Conservation (phyloP, 441 rosid genomes). For the Macaranga tanarius region DNA sequence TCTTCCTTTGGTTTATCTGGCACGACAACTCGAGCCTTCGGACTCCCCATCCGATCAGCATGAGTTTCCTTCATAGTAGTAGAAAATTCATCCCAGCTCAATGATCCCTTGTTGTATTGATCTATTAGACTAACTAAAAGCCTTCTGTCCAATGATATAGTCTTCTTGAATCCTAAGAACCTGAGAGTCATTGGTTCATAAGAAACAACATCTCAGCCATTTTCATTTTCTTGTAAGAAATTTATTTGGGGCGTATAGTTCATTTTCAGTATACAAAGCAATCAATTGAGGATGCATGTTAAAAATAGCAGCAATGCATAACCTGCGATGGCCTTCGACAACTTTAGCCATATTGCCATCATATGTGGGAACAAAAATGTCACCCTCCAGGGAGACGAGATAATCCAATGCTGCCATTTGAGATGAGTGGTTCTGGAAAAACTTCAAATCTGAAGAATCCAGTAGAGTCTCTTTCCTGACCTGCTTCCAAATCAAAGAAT, state of each 20-base stretch:
- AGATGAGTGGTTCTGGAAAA: constrained; percentile 79
- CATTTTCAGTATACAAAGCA: neutral
- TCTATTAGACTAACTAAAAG: constrained; percentile 68
- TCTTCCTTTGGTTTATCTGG: constrained; percentile 78
- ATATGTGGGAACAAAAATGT: constrained; percentile 78
- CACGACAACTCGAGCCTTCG: constrained; percentile 46
- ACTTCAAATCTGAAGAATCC: constrained; percentile 64
- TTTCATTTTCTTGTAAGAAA: neutral
- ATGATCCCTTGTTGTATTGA: constrained; percentile 47
- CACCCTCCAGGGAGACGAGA: constrained; percentile 84
- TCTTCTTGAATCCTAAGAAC: constrained; percentile 78
- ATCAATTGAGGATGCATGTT: neutral
- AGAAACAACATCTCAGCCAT: neutral
- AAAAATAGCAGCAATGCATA: constrained; percentile 1
- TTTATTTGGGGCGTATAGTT: neutral
- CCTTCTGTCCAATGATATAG: constrained; percentile 56
- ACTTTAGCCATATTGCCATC: constrained; percentile 96
- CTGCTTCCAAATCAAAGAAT: constrained; percentile 36
- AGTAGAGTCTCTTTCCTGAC: constrained; percentile 76
- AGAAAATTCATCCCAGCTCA: constrained; percentile 79
- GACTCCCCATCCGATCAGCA: constrained; percentile 58
- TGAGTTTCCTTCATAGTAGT: constrained; percentile 60
- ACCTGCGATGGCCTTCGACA: constrained; percentile 97
- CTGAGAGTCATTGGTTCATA: constrained; percentile 32
- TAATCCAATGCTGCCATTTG: constrained; percentile 92